Evolutionary conservation across 1,139 yeast species (phyloP).

Genomic region (Geotrichum klebahnii): DNA sequence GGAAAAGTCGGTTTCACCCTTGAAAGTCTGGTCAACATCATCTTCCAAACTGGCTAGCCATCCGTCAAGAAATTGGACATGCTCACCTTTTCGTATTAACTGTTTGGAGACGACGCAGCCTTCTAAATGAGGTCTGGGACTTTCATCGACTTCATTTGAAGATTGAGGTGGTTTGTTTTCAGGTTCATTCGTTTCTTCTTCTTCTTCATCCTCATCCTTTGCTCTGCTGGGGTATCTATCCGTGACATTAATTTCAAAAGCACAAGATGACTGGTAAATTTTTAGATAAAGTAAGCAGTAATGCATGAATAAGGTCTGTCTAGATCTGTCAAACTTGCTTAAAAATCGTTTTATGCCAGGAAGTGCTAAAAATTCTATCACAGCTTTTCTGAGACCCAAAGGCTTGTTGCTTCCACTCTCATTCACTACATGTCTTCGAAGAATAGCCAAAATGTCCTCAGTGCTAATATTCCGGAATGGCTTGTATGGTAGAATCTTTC

Average conservation of each 20-base stretch:
- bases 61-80: slow-evolving; percentile 38
- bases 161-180: no score
- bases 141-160: slow-evolving; percentile 16
- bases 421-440: slow-evolving; percentile 28
- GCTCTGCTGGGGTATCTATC: slow-evolving; percentile 39
- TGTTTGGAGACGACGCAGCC: slow-evolving; percentile 44
- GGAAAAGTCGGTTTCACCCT: slow-evolving; percentile 41
- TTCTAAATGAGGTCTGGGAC: slow-evolving; percentile 32
- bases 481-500: slow-evolving; percentile 38
- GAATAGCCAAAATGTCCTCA: slow-evolving; percentile 27
- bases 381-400: slow-evolving; percentile 27
- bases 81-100: slow-evolving; percentile 36
- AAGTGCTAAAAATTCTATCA: slow-evolving; percentile 33
- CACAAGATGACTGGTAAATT: slow-evolving; percentile 41
- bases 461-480: slow-evolving; percentile 31
- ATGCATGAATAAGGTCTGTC: slow-evolving; percentile 38
- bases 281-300: slow-evolving; percentile 42
- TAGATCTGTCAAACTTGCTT: slow-evolving; percentile 30
- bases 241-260: slow-evolving; percentile 45
- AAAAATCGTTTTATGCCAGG: slow-evolving; percentile 36
- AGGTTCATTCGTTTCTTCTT: background rate
- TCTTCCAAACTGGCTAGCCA: slow-evolving; percentile 43
- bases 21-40: slow-evolving; percentile 36
- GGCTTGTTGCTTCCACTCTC: slow-evolving; percentile 20
- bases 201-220: background rate